Evolutionary conservation across 2,329 filamentous ascomycete species (phyloP), one percentile per base, ranked within the genome.

Genomic region (Xylariaceae sp.): DNA sequence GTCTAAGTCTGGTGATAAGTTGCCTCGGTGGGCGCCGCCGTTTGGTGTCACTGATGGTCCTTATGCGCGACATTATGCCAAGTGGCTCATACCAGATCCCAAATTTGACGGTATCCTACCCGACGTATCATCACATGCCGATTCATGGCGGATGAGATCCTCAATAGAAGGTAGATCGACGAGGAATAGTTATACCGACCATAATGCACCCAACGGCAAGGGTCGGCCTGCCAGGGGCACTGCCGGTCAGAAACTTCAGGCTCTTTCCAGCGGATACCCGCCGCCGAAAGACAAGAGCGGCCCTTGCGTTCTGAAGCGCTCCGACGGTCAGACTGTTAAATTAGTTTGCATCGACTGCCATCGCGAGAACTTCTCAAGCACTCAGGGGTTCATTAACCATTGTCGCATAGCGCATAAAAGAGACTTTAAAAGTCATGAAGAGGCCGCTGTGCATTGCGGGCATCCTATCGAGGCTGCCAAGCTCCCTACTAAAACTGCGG

Each of bases 311-410:
- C 79, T 96, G 68, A 92, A 90, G 72, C 87, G 91, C 64, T 86
- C 87, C 50, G 92, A 97, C 71, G 89, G 89, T 52, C 80, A 89
- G 67, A 85, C 86, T 60, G 92, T 97, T 60, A 95, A 95, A 72
- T 80, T 97, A 46, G 87, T 95, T 59, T 99, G 94, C 75, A 73
- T 88, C 55, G 88, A 94, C 70, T 97, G 94, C 71, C 80, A 90
- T 47, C 82, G 92, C 59, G 89, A 90, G 69, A 89, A 96, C 70
- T 97, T 97, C 67, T 92, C 88, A 52, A 97, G 92, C 74, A 95
- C 92, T 0, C 94, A 97, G 71, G 94, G 94, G n/a, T 97, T 97
- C 73, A 94, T 99, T 74, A 99, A 99, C 68, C 94, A 99, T 69
- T 97, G 92, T 69, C 90, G 94, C 53, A 97, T 99, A 64, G 91